phyloP scores from a whole-genome alignment of 2,329 filamentous ascomycete species.

The Calonectria naviculata region DNA sequence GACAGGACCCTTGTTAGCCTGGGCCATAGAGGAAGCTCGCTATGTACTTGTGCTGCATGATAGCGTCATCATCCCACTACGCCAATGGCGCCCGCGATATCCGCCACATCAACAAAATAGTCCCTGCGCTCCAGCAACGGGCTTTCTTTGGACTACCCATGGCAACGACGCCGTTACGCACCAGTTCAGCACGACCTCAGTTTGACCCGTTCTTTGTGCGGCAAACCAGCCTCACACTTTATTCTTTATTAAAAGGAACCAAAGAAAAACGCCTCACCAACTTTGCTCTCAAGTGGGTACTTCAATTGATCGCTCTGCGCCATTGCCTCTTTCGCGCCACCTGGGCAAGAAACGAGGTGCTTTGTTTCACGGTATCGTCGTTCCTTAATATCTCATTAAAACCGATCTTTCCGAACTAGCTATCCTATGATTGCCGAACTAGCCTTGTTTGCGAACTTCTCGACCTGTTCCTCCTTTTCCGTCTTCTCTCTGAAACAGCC shows the following conservation, averaged over 20 bases:
- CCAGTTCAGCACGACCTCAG: not conserved
- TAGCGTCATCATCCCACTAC: conserved; percentile 13
- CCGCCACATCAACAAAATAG: conserved; percentile 4
- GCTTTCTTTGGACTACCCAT: not conserved
- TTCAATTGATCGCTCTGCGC: not conserved
- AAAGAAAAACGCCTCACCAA: not conserved
- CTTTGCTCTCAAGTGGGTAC: not conserved
- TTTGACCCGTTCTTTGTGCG: not conserved
- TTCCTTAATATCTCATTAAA: not conserved
- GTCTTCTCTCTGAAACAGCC: not conserved
- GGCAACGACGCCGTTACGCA: not conserved
- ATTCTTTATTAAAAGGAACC: not conserved
- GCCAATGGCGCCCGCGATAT: conserved; percentile 1
- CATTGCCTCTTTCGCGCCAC: not conserved
- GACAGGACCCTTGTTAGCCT: not conserved
- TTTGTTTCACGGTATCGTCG: not conserved
- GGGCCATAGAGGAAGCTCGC: not conserved
- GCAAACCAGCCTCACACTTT: not conserved
- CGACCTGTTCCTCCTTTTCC: not conserved
- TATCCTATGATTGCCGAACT: not conserved
- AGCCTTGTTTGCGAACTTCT: not conserved
- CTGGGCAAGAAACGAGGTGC: not conserved
- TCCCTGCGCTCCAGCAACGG: not conserved
- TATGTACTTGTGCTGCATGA: conserved; percentile 9
- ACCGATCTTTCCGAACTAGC: not conserved